phyloP scores from a whole-genome alignment of 306 rosid genomes.

The Acacia acuminata region DNA sequence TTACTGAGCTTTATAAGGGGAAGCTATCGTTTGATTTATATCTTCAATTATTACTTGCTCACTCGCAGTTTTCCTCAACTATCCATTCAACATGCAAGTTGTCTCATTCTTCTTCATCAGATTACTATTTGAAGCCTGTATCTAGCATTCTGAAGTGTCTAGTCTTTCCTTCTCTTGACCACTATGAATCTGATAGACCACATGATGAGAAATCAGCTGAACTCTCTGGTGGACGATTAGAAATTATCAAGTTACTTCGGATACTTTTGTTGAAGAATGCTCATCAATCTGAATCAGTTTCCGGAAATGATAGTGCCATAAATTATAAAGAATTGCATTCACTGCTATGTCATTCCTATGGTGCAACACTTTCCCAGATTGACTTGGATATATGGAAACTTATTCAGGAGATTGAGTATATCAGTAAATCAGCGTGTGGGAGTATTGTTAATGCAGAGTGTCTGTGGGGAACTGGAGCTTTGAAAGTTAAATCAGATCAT shows the following conservation, averaged over 20 bases:
- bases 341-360: constrained; percentile 68
- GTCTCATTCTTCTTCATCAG: constrained; percentile 43
- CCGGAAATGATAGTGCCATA: constrained; percentile 50
- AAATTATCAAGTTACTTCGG: constrained; percentile 66
- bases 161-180: constrained; percentile 47
- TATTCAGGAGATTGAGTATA: constrained; percentile 64
- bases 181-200: constrained; percentile 39
- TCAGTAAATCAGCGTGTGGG: constrained; percentile 41
- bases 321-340: constrained; percentile 63
- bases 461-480: constrained; percentile 58
- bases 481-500: constrained; percentile 44
- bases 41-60: constrained; percentile 77
- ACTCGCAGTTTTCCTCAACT: constrained; percentile 83
- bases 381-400: constrained; percentile 67
- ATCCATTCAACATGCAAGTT: constrained; percentile 48
- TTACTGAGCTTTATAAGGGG: constrained; percentile 57
- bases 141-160: constrained; percentile 74
- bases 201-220: constrained; percentile 31
- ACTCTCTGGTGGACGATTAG: constrained; percentile 50
- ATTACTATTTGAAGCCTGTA: constrained; percentile 66
- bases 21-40: constrained; percentile 53
- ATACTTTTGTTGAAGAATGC: constrained; percentile 45
- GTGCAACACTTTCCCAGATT: constrained; percentile 61
- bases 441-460: constrained; percentile 42
- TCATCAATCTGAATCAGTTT: constrained; percentile 43